A percentile compares a stretch with the other conserved stretches of the same genome.
These are phyloP conservation scores for Hebeloma cylindrosporum DNA, from an alignment of 768 basidiomycete genomes.

Conservation along the genomic window DNA sequence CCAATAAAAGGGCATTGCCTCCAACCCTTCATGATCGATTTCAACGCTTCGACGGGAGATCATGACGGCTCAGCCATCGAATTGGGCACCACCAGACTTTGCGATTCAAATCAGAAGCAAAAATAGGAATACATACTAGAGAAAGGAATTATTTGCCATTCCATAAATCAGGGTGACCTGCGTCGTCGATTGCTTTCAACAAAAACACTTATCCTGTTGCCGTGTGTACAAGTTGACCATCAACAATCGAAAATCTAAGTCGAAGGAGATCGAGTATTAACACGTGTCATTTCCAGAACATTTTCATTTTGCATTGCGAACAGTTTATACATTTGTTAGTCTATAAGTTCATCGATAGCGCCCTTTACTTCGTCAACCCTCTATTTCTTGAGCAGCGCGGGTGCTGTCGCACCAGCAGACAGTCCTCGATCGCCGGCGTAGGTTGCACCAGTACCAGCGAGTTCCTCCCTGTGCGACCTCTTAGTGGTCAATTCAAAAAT, in stretches of 20 bases:
- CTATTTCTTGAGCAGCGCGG: constrained; percentile 68
- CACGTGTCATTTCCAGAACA: too few species aligned
- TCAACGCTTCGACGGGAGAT: constrained; percentile 94
- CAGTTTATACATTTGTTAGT: constrained; percentile 10
- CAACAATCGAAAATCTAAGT: constrained; percentile 13
- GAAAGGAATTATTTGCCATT: too few species aligned
- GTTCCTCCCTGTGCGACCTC: constrained; percentile 41
- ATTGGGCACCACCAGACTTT: constrained; percentile 48
- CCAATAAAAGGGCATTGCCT: too few species aligned
- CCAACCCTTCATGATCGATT: too few species aligned
- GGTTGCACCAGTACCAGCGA: constrained; percentile 55
- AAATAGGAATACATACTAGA: constrained; percentile 7
- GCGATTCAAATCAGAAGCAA: too few species aligned
- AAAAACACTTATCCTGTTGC: too few species aligned
- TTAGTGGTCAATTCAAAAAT: constrained; percentile 5
- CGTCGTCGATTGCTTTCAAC: too few species aligned
- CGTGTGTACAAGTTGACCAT: constrained; percentile 14
- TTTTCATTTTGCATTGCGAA: background rate
- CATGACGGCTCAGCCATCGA: constrained; percentile 95
- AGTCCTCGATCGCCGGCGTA: constrained; percentile 78
- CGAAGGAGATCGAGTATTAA: background rate
- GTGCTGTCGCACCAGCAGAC: constrained; percentile 66
- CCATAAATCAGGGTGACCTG: too few species aligned
- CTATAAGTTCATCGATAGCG: background rate
- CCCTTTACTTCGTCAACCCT: constrained; percentile 7